Evolutionary conservation across 202 grass and related monocot species (phyloP), one percentile per base, ranked within the genome.

Genomic region (Panicum hallii): DNA sequence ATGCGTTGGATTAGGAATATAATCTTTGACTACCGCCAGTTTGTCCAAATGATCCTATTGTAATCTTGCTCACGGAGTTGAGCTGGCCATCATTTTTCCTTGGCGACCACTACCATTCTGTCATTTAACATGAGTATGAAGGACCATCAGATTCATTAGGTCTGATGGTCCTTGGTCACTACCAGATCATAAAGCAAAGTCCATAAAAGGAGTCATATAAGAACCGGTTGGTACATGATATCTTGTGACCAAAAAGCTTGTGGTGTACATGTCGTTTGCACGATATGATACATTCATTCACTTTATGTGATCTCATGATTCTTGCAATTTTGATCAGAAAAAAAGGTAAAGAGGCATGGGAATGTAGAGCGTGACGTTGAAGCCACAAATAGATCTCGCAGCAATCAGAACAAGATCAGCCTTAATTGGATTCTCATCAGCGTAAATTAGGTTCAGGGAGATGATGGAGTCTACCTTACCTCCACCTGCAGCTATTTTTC

Each of bases 61-160:
- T 70, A 20, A 74, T 58, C 75, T 69, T 38, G n/a, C 45, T 74
- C 63, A 16, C 56, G 47, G 16, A 22, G 55, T 55, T 40, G 32
- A 78, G 80, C 38, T 83, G 56, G 56, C 65, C 52, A 46, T 77
- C 22, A 77, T 72, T 26, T 71, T 54, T 34, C 47, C 52, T 41
- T 58, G 1, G 52, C 32, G 28, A 77, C 53, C 53, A 36, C 44
- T 26, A 62, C 72, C 53, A 77, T 67, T 67, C 52, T 50, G 73
- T 44, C 72, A 60, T 52, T 62, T 75, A 11, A 68, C 50, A 75
- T 46, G 46, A 55, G 44, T 56, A 83, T 53, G 15, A 45, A 60
- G 13, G 58, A 49, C 42, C 16, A 69, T 48, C 36, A 55, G 58
- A 79, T 45, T 80, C 45, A 62, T 70, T 41, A 13, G 13, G 61